These are phyloP conservation scores for Fusarium begoniae DNA, from an alignment of 2,329 filamentous ascomycete species.

Conservation along the genomic window DNA sequence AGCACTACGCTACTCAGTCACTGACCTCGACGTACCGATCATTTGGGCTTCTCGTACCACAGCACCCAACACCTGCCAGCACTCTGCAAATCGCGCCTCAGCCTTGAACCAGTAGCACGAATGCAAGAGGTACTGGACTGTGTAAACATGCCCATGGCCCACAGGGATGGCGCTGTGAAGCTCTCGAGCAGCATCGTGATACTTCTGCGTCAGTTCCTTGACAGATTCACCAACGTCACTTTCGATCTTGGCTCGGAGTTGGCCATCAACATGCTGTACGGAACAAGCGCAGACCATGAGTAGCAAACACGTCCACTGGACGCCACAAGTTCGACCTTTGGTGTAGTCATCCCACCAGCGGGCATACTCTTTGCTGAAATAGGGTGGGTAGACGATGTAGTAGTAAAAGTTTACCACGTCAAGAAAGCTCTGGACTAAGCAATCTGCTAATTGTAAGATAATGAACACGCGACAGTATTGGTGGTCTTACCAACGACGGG, in stretches of 20 bases:
- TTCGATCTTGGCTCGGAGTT: neutral
- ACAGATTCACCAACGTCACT: constrained; percentile 1
- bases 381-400: constrained; percentile 19
- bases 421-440: constrained; percentile 12
- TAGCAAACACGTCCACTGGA: constrained; percentile 17
- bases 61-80: constrained; percentile 12
- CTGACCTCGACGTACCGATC: neutral
- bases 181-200: constrained; percentile 17
- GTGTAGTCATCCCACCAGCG: constrained; percentile 23
- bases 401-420: constrained; percentile 27
- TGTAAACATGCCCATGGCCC: constrained; percentile 8
- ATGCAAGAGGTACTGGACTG: constrained; percentile 10
- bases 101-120: constrained; percentile 27
- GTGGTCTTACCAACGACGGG: constrained; percentile 6
- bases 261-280: constrained; percentile 16
- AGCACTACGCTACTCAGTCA: rapidly evolving
- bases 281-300: constrained; percentile 28
- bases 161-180: constrained; percentile 22
- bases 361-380: constrained; percentile 24
- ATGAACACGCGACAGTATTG: neutral
- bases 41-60: constrained; percentile 24
- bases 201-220: constrained; percentile 9
- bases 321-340: constrained; percentile 5
- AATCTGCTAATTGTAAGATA: neutral
- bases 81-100: constrained; percentile 17